Conservation (phyloP, 2,329 filamentous ascomycete genomes). For the Fusarium nelsonii region DNA sequence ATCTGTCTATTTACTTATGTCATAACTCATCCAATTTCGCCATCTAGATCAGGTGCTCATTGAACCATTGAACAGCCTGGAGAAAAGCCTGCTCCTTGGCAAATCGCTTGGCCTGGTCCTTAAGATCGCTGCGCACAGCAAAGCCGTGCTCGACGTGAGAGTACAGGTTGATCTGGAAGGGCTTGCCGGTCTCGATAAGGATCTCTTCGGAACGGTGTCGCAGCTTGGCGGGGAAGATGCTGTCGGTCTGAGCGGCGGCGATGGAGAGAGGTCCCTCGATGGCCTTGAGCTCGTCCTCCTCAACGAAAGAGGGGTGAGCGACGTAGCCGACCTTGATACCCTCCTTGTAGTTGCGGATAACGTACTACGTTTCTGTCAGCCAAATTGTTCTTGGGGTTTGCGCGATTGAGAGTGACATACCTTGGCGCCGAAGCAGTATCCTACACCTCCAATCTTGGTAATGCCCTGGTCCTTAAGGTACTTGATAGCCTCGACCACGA, state of each 20-base stretch:
- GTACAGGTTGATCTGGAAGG: constrained; percentile 79
- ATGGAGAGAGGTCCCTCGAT: constrained; percentile 70
- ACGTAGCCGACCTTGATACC: constrained; percentile 70
- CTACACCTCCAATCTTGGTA: constrained; percentile 66
- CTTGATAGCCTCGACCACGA: constrained; percentile 59
- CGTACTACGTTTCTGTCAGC: constrained; percentile 63
- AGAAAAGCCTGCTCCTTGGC: constrained; percentile 83
- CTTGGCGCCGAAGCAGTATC: constrained; percentile 76
- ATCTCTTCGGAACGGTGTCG: constrained; percentile 70
- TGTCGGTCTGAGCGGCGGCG: constrained; percentile 72
- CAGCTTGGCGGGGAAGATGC: constrained; percentile 67
- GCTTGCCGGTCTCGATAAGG: constrained; percentile 62
- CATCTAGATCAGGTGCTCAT: constrained; percentile 57
- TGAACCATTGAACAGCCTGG: constrained; percentile 82
- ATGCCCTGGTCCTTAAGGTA: constrained; percentile 67
- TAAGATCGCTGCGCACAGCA: constrained; percentile 73
- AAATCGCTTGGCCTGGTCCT: constrained; percentile 66
- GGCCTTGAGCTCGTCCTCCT: constrained; percentile 68
- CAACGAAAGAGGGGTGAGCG: constrained; percentile 74
- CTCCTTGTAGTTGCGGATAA: constrained; percentile 72
- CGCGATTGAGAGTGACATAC: constrained; percentile 51
- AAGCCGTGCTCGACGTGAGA: constrained; percentile 79
- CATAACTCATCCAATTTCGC: neutral
- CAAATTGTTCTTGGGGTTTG: neutral
- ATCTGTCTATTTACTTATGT: neutral